A percentile compares a stretch with the other conserved stretches of the same genome.
These are phyloP conservation scores for Staphylotrichum tortipilum DNA, from an alignment of 495 filamentous ascomycete species.

Conservation along the genomic window DNA sequence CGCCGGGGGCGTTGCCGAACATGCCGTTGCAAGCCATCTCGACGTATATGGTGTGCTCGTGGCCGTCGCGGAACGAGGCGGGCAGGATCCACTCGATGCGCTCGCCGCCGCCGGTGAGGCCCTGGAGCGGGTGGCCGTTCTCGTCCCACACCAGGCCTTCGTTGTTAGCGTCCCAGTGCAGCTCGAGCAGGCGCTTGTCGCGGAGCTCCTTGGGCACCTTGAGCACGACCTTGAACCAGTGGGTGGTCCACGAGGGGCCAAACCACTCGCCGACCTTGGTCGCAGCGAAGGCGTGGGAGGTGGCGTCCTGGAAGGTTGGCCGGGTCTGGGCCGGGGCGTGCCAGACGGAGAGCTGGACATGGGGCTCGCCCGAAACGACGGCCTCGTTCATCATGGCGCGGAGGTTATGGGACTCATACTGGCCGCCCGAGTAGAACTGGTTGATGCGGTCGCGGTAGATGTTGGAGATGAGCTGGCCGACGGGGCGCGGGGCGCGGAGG, in stretches of 20 bases:
- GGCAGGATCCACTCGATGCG: constrained; percentile 86
- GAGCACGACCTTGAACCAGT: constrained; percentile 85
- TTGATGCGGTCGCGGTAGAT: constrained; percentile 81
- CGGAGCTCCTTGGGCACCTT: constrained; percentile 63
- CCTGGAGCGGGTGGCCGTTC: constrained; percentile 82
- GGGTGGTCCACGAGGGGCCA: constrained; percentile 95
- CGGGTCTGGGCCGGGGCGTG: constrained; percentile 67
- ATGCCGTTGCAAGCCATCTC: constrained; percentile 99
- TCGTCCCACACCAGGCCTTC: constrained; percentile 88
- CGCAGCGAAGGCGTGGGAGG: constrained; percentile 65
- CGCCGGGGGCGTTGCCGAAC: constrained; percentile 86
- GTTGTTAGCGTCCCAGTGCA: constrained; percentile 91
- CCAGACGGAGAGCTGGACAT: constrained; percentile 84
- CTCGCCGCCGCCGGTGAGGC: constrained; percentile 86
- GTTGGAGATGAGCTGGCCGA: constrained; percentile 74
- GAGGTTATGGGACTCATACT: constrained; percentile 75
- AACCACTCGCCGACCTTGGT: constrained; percentile 71
- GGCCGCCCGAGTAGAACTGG: constrained; percentile 70
- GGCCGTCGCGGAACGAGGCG: constrained; percentile 67
- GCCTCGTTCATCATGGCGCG: constrained; percentile 70
- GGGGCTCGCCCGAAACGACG: constrained; percentile 56
- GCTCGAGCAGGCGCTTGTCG: constrained; percentile 70
- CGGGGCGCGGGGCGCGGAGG: constrained; percentile 37
- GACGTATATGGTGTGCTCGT: constrained; percentile 82
- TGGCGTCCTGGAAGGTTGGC: constrained; percentile 85